A percentile compares a stretch with the other conserved stretches of the same genome.
phyloP scores from a whole-genome alignment of 768 basidiomycete genomes.

The Rubroboletus pulcherrimus region DNA sequence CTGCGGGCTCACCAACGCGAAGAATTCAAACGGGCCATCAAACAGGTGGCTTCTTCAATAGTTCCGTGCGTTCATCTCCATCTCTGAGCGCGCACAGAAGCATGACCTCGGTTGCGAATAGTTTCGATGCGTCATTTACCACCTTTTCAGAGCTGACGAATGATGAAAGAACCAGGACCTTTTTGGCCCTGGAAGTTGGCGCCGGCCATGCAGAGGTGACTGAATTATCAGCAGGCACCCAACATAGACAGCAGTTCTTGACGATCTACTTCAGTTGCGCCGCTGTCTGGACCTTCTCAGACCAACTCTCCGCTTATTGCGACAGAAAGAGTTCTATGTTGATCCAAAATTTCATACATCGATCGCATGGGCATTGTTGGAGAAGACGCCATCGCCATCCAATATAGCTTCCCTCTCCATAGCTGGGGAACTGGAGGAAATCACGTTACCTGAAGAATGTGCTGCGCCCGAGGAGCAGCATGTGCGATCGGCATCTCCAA shows the following conservation, averaged over 20 bases:
- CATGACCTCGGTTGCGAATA: slow-evolving; percentile 28
- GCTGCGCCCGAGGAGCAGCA: slow-evolving; percentile 4
- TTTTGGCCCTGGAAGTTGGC: slow-evolving; percentile 78
- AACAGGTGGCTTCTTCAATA: slow-evolving; percentile 43
- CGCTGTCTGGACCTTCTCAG: slow-evolving; percentile 52
- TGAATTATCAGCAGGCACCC: slow-evolving; percentile 3
- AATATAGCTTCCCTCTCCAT: slow-evolving; percentile 3
- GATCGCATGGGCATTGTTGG: slow-evolving; percentile 81
- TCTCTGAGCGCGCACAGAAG: slow-evolving; percentile 2
- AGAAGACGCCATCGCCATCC: slow-evolving; percentile 17
- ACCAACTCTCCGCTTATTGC: slow-evolving; percentile 54
- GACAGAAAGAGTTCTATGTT: slow-evolving; percentile 77
- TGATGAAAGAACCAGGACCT: slow-evolving; percentile 77
- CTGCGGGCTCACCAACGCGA: slow-evolving; percentile 77
- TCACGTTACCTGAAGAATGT: not conserved
- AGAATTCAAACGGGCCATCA: slow-evolving; percentile 62
- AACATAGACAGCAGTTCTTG: slow-evolving; percentile 4
- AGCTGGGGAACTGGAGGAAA: not conserved
- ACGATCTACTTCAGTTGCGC: slow-evolving; percentile 47
- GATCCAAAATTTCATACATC: slow-evolving; percentile 86
- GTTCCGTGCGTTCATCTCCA: slow-evolving; percentile 38
- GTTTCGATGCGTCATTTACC: slow-evolving; percentile 73
- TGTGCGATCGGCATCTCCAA: not conserved
- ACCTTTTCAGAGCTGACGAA: slow-evolving; percentile 68
- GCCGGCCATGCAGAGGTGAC: slow-evolving; percentile 77